Percentiles rank a stretch among this genome's conserved stretches.
Conservation (phyloP, 169 alveolate genomes). For the Theileria annulata region DNA sequence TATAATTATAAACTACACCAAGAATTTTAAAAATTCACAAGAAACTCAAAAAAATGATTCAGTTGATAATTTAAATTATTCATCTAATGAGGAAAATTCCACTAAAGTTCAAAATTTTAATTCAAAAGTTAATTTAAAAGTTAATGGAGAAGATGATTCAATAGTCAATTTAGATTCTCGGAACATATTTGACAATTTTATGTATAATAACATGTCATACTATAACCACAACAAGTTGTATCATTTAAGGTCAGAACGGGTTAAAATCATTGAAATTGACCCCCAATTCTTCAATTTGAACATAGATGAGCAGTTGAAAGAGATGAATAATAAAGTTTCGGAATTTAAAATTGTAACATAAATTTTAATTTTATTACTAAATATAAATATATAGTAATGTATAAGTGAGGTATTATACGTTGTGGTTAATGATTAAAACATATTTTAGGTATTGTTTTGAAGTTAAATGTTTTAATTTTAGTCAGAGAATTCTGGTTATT, state of each 20-base stretch:
- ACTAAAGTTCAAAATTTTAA: too few species aligned
- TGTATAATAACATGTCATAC: neutral
- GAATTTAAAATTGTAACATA: neutral
- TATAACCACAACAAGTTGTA: slow-evolving; percentile 22
- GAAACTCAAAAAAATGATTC: too few species aligned
- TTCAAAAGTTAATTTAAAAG: too few species aligned
- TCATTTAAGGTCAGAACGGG: slow-evolving; percentile 37
- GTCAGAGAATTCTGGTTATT: too few species aligned
- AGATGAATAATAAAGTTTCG: neutral
- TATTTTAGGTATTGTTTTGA: neutral
- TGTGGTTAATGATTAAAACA: neutral
- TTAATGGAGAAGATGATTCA: too few species aligned
- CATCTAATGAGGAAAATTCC: too few species aligned
- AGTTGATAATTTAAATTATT: too few species aligned
- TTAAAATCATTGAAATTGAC: slow-evolving; percentile 17
- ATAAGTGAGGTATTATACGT: neutral
- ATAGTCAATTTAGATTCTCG: neutral
- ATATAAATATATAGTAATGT: neutral
- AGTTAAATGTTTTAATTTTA: neutral
- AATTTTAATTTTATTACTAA: neutral
- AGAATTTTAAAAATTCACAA: too few species aligned
- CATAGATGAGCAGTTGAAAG: neutral
- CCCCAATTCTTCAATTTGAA: neutral
- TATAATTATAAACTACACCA: neutral
- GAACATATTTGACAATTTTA: slow-evolving; percentile 19